Evolutionary conservation across 768 basidiomycete genomes (phyloP).

Genomic region (Plicaturopsis crispa): DNA sequence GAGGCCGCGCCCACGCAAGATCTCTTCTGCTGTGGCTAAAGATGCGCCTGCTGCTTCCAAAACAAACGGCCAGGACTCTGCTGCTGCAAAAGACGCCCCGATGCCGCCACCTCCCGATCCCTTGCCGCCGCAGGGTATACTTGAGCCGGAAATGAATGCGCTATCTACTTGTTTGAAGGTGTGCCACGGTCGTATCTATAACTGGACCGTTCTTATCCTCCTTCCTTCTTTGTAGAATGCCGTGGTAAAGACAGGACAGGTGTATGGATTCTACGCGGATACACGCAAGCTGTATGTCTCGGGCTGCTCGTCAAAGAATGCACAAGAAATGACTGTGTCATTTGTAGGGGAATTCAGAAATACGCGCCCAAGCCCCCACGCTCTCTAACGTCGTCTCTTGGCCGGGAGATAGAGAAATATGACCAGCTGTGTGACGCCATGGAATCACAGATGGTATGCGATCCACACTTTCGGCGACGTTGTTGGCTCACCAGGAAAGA

Average conservation of each 20-base stretch:
- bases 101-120: slow-evolving; percentile 54
- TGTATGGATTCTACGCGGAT: slow-evolving; percentile 65
- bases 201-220: neutral
- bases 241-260: slow-evolving; percentile 63
- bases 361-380: slow-evolving; percentile 56
- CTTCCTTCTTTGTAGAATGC: slow-evolving; percentile 34
- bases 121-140: slow-evolving; percentile 27
- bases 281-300: slow-evolving; percentile 53
- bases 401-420: slow-evolving; percentile 70
- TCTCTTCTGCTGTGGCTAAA: slow-evolving; percentile 15
- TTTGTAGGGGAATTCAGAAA: slow-evolving; percentile 45
- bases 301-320: neutral
- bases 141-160: slow-evolving; percentile 62
- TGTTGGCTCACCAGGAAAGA: slow-evolving; percentile 2
- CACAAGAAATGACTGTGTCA: neutral
- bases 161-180: slow-evolving; percentile 55
- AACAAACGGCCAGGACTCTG: no score
- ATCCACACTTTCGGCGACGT: slow-evolving; percentile 1
- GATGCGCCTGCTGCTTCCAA: slow-evolving; percentile 12
- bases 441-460: slow-evolving; percentile 60
- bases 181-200: slow-evolving; percentile 5
- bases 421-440: slow-evolving; percentile 76
- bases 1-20: slow-evolving; percentile 31
- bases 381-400: slow-evolving; percentile 56
- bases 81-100: slow-evolving; percentile 12